A percentile compares a stretch with the other conserved stretches of the same genome.
These are phyloP conservation scores for Stellera chamaejasme DNA, from an alignment of 345 rosid species.

Conservation along the genomic window DNA sequence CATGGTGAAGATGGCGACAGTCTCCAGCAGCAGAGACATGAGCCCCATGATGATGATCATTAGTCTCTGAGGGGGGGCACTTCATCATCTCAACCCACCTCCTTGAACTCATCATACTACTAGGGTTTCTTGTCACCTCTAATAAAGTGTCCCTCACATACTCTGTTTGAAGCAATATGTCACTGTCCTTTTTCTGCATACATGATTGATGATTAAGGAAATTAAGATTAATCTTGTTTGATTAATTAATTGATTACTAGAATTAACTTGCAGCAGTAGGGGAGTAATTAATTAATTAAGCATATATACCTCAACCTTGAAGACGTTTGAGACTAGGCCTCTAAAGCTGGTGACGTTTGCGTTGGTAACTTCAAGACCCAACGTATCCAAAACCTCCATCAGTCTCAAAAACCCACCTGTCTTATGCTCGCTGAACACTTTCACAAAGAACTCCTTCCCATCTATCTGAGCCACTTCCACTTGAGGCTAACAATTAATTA, in stretches of 20 bases:
- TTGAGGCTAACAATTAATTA: constrained; percentile 61
- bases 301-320: constrained; percentile 67
- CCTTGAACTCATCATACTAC: constrained; percentile 10
- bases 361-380: constrained; percentile 82
- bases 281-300: not conserved
- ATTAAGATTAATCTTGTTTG: not conserved
- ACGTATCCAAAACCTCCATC: constrained; percentile 75
- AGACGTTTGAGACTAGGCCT: constrained; percentile 81
- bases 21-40: constrained; percentile 7
- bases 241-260: too few species aligned
- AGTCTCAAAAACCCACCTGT: constrained; percentile 75
- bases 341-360: constrained; percentile 71
- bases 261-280: too few species aligned
- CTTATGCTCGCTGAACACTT: constrained; percentile 83
- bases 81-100: constrained; percentile 44
- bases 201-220: not conserved
- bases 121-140: constrained; percentile 53
- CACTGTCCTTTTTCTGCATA: constrained; percentile 62
- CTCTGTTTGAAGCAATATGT: constrained; percentile 63
- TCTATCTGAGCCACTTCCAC: constrained; percentile 86
- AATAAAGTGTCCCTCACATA: constrained; percentile 70
- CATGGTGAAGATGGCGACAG: constrained; percentile 28
- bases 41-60: constrained; percentile 15
- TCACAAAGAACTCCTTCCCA: constrained; percentile 79
- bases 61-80: constrained; percentile 27